Percentiles rank a stretch among this genome's conserved stretches.
phyloP scores from a whole-genome alignment of 169 alveolate genomes.

The Cystoisospora suis region DNA sequence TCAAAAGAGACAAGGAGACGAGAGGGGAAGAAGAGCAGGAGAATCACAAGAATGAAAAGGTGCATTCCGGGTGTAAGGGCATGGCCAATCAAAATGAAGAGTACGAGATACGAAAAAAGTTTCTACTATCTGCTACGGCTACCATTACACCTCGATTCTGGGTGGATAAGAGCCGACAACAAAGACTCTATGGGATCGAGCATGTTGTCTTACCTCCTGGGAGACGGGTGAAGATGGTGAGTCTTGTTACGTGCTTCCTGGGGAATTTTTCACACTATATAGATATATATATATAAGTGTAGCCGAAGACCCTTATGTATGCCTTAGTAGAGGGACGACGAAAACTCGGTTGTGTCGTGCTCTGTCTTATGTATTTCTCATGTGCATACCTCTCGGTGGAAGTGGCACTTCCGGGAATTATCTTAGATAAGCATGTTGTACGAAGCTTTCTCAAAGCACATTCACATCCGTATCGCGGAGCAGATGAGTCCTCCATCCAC shows the following conservation, averaged over 20 bases:
- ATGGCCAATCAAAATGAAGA: background rate
- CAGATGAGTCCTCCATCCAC: too few relatives aligned
- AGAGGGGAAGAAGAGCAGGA: background rate
- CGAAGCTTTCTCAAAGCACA: too few relatives aligned
- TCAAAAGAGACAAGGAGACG: background rate
- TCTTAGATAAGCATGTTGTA: background rate
- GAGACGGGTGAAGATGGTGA: background rate
- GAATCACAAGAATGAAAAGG: too few relatives aligned
- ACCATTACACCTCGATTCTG: constrained; percentile 56
- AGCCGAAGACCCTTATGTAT: background rate
- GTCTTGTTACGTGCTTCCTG: too few relatives aligned
- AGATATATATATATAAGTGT: too few relatives aligned
- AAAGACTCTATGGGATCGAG: constrained; percentile 45
- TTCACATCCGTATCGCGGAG: too few relatives aligned
- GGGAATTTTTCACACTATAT: too few relatives aligned
- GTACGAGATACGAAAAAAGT: background rate
- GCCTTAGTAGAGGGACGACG: background rate
- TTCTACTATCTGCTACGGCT: constrained; percentile 19
- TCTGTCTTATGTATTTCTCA: background rate
- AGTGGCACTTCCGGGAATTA: background rate
- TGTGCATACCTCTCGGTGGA: background rate
- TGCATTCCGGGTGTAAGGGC: background rate
- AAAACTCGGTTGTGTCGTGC: background rate
- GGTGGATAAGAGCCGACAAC: constrained; percentile 52
- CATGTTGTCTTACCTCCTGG: constrained; percentile 37